Base-by-base conservation (phyloP, 2,329 filamentous ascomycete species). In the Sporothrix humicola region DNA sequence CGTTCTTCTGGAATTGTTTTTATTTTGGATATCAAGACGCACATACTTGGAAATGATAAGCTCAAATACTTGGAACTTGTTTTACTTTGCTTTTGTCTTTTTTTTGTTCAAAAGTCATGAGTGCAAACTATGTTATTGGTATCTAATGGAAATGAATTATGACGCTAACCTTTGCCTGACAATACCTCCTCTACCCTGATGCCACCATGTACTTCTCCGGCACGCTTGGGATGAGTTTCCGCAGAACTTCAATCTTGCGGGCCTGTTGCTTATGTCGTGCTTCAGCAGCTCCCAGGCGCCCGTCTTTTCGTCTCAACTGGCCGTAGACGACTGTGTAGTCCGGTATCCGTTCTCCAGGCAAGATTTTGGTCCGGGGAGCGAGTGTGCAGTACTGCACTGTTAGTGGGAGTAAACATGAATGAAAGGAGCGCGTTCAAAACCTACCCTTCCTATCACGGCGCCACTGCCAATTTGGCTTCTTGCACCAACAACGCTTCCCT, bases 271-370 rank as follows among this genome's bases (percentile, higher is more conserved):
- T 87, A 78, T 92, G 86, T 79, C 90, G 88, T 75, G 91, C 82
- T 59, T 91, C 89, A 72, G 88, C 84, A 37, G 90, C 85, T n/a
- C 88, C 86, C 3, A 44, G 42, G 69, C 89, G 88, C 63, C 81
- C 86, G 78, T 93, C 90, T 44, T 81, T 81, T 74, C 90, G 85
- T 75, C 90, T 85, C 76, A 85, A 84, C 76, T 85, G 83, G 37
- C 90, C 90, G 81, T 89, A 94, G 26, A 94, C 83, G 5, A 94
- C 91, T 0, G 89, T 91, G 79, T 88, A 89, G 74, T 93, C 91
- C 0, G 88, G 87, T 0, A 95, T 79, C 12, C 84, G 82, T 46
- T 89, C 87, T 0, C 87, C 87, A 10, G 89, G 87, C 0, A 82
- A 81, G 58, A 94, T 83, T 37, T 86, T 84, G 31, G 88, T 90